Evolutionary conservation across 1,284 basidiomycete genomes (phyloP), one percentile per base, ranked within the genome.

Genomic region (Microbotryum saponariae): DNA sequence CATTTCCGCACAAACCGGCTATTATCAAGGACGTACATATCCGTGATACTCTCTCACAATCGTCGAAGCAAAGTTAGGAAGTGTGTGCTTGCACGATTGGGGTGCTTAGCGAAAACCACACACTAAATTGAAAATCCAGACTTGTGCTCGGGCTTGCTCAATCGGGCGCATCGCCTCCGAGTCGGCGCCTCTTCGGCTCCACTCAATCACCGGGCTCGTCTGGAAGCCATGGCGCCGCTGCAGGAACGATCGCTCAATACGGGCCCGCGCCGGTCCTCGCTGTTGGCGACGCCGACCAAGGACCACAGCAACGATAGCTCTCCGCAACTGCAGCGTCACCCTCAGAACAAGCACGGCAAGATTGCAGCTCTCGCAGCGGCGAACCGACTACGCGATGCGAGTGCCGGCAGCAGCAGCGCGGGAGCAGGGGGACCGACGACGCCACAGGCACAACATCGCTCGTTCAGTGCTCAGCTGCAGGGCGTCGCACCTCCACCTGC

Each of bases 301-400:
- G 51, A 29, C 27, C 57, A 53, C 37, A 6, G 51, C 55, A 14
- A 63, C 64, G 14, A 57, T 54, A 9, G 52, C 46, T 20, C 37
- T 27, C n/a, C 48, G 6, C 23, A 27, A 27, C n/a, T 29, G 54
- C 31, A 33, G 37, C 29, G n/a, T 42, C 55, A 27, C 6, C 29
- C n/a, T 2, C 21, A n/a, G 3, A 31, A 12, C 31, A 42, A 37
- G 29, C 49, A 20, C 10, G 51, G 45, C 42, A 65, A 65, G 50
- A 48, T 68, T 23, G 58, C 55, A 21, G 66, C 60, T 31, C 51
- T 68, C 50, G 60, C 62, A 20, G 64, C 59, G 21, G 61, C 59
- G 4, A 63, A 68, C 47, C 46, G 61, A 7, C 10, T 62, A 21
- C 50, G 54, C 9, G 56, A 57, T n/a, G 45, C 23, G 37, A 18